Evolutionary conservation across 2,329 filamentous ascomycete genomes (phyloP).

Genomic region (Cercospora beticola): DNA sequence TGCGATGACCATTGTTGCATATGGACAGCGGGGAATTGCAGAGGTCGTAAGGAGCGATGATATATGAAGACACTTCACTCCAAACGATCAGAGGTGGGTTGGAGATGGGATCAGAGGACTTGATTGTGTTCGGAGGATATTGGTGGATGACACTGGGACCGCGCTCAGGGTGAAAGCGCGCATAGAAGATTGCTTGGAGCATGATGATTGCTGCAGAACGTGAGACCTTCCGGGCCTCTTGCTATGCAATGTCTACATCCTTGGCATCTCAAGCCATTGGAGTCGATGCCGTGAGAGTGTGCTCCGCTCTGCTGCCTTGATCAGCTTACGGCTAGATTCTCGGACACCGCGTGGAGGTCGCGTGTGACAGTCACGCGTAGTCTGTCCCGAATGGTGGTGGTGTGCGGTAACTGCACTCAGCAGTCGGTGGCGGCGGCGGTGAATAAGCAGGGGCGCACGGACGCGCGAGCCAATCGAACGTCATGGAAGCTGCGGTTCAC

Average conservation of each 20-base stretch:
- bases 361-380: not conserved
- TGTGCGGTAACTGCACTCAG: not conserved
- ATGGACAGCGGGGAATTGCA: slow-evolving; percentile 88
- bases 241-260: not conserved
- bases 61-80: slow-evolving; percentile 81
- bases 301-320: not conserved
- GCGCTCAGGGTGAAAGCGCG: slow-evolving; percentile 61
- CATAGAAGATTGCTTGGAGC: slow-evolving; percentile 66
- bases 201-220: slow-evolving; percentile 38
- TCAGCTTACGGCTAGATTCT: not conserved
- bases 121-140: slow-evolving; percentile 31
- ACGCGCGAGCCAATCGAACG: slow-evolving; percentile 3
- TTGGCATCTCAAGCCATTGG: not conserved
- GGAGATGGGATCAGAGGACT: slow-evolving; percentile 11
- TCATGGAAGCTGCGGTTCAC: slow-evolving; percentile 4
- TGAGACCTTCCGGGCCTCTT: not conserved
- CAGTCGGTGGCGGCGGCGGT: not conserved
- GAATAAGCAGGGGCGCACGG: not conserved
- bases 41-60: slow-evolving; percentile 92
- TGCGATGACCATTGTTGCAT: slow-evolving; percentile 69
- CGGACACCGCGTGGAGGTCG: not conserved
- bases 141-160: slow-evolving; percentile 38
- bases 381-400: not conserved
- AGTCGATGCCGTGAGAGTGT: not conserved
- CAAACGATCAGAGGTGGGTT: slow-evolving; percentile 50